These are phyloP conservation scores for Aspergillus avenaceus DNA, from an alignment of 495 filamentous ascomycete genomes.

Conservation along the genomic window DNA sequence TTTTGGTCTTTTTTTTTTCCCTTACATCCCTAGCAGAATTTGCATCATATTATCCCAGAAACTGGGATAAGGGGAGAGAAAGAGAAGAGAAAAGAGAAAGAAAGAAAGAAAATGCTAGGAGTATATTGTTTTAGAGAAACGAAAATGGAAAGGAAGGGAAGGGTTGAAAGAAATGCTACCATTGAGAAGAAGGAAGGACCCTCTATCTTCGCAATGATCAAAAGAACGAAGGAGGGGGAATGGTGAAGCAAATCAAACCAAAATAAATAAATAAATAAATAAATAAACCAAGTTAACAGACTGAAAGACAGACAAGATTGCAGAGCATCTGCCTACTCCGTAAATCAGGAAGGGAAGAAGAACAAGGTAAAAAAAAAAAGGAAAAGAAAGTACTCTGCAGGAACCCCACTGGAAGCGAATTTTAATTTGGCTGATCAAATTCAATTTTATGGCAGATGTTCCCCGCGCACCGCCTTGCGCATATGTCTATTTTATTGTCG, in stretches of 20 bases:
- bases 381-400: conserved; percentile 9
- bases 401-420: conserved; percentile 21
- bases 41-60: background rate
- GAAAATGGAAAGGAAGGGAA: background rate
- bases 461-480: conserved; percentile 28
- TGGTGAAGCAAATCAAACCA: no score
- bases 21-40: no score
- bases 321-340: no score
- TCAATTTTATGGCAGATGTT: conserved; percentile 10
- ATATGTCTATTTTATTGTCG: conserved; percentile 20
- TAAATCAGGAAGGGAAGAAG: background rate
- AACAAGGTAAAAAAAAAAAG: background rate
- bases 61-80: background rate
- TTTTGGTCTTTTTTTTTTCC: no score
- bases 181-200: no score
- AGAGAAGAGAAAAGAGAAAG: background rate
- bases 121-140: no score
- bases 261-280: no score
- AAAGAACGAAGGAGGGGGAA: background rate
- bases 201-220: no score
- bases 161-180: background rate
- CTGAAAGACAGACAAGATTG: no score
- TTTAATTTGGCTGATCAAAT: background rate
- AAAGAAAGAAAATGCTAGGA: no score
- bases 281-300: no score